These are phyloP conservation scores for Hypoxylon sp. DNA, from an alignment of 2,329 filamentous ascomycete species.

Conservation along the genomic window DNA sequence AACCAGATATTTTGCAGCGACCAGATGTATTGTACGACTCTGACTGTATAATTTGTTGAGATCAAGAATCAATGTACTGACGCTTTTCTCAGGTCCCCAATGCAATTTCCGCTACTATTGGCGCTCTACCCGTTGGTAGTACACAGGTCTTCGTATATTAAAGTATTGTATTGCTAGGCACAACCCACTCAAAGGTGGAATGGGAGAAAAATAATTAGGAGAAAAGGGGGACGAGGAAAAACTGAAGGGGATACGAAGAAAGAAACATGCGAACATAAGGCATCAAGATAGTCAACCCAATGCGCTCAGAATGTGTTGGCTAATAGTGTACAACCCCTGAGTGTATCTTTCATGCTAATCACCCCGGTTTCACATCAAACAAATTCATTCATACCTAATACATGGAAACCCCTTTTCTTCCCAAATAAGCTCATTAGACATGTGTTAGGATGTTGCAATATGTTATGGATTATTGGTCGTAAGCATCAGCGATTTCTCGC, in stretches of 20 bases:
- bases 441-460: not conserved
- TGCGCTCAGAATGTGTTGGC: too few species aligned
- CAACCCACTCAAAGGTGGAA: not conserved
- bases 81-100: not conserved
- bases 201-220: not conserved
- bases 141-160: not conserved
- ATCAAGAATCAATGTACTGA: not conserved
- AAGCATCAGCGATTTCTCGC: not conserved
- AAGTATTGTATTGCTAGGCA: not conserved
- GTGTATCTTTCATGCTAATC: too few species aligned
- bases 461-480: not conserved
- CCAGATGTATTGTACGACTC: slow-evolving; percentile 58
- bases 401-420: not conserved
- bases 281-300: too few species aligned
- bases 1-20: slow-evolving; percentile 48
- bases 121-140: not conserved
- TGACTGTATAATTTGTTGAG: not conserved
- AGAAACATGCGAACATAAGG: not conserved
- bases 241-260: not conserved
- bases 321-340: too few species aligned
- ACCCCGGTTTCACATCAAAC: too few species aligned
- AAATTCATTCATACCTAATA: not conserved
- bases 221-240: not conserved
- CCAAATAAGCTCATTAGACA: not conserved
- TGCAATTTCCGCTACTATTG: not conserved